Base-by-base conservation (phyloP, 805 yeast species). In the Sungouiozyma ichnusensis region DNA sequence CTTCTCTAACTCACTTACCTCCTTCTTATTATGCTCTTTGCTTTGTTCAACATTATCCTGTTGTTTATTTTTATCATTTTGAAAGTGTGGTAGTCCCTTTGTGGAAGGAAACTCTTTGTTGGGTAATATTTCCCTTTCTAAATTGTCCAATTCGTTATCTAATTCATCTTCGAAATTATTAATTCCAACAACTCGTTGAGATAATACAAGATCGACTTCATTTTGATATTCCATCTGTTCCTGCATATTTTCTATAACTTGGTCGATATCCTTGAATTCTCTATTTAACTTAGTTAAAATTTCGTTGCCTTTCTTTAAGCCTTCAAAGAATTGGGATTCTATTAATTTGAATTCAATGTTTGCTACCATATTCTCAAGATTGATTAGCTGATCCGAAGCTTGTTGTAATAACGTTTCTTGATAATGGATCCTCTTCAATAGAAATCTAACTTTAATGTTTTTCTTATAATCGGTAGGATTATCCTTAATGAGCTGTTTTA, bases 301-400 rank as follows among this genome's bases (percentile, higher is more conserved):
- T 40, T 71, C 64, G 55, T 83, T 87, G 18, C 98, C 97, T 49
- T 81, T 79, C 50, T 79, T 71, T 24, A 92, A 66, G 0, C 97
- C 96, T 44, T 73, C 73, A 3, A 88, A 50, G 35, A 92, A 87
- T 53, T 87, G 95, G 48, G 78, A 77, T 57, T 92, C 97, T 27
- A 92, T 79, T 44, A 85, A 64, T 54, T 94, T 90, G 65, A 86
- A 87, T 62, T 92, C 97, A 32, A 92, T 82, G 8, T 79, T 79
- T 17, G 78, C 73, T 7, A 85, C 81, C 59, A 92, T 72, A 45
- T 76, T 73, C 58, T 90, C 97, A 32, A 92, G 62, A 33, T 83
- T 81, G 43, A 79, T 81, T 24, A 88, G 66, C 62, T 92, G 98
- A 35, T 73, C 76, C 33, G 79, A 81, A 0, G 95, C 81, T 49